Evolutionary conservation across 2,329 filamentous ascomycete species (phyloP).

Genomic region (Harringtonia aguacate): DNA sequence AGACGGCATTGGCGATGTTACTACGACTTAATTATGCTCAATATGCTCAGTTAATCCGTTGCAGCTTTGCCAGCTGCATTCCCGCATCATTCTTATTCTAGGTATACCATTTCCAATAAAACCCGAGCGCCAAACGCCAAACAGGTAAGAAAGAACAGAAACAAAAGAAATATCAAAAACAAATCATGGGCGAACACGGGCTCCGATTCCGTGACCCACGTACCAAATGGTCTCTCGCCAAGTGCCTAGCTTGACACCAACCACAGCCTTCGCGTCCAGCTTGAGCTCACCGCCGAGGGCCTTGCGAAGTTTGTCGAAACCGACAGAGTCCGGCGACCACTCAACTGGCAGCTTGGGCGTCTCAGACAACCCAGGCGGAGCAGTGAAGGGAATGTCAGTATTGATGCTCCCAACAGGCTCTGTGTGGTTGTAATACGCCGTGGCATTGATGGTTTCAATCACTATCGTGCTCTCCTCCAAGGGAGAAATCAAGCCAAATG

Average conservation of each 20-base stretch:
- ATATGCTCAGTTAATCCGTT: no score
- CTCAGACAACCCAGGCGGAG: slow-evolving; percentile 60
- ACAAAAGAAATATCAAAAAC: no score
- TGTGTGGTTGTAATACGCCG: slow-evolving; percentile 73
- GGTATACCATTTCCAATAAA: no score
- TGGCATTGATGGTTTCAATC: slow-evolving; percentile 72
- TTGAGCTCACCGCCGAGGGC: slow-evolving; percentile 73
- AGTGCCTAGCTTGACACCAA: slow-evolving; percentile 62
- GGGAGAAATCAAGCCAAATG: slow-evolving; percentile 75
- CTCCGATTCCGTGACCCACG: slow-evolving; percentile 57
- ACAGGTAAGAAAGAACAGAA: neutral
- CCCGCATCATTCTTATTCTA: no score
- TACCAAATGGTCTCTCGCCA: slow-evolving; percentile 69
- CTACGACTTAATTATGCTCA: no score
- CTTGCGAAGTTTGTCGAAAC: slow-evolving; percentile 69
- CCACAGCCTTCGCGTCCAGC: slow-evolving; percentile 66
- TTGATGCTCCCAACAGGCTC: slow-evolving; percentile 68
- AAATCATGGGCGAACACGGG: slow-evolving; percentile 41
- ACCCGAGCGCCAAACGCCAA: no score
- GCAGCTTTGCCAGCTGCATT: no score
- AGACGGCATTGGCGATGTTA: no score
- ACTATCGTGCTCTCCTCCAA: slow-evolving; percentile 61
- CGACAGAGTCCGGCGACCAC: slow-evolving; percentile 66
- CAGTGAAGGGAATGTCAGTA: slow-evolving; percentile 63
- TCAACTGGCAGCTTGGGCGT: slow-evolving; percentile 74